A percentile compares a stretch with the other conserved stretches of the same genome.
Conservation (phyloP, 805 yeast species). For the Starmerella bacillaris region DNA sequence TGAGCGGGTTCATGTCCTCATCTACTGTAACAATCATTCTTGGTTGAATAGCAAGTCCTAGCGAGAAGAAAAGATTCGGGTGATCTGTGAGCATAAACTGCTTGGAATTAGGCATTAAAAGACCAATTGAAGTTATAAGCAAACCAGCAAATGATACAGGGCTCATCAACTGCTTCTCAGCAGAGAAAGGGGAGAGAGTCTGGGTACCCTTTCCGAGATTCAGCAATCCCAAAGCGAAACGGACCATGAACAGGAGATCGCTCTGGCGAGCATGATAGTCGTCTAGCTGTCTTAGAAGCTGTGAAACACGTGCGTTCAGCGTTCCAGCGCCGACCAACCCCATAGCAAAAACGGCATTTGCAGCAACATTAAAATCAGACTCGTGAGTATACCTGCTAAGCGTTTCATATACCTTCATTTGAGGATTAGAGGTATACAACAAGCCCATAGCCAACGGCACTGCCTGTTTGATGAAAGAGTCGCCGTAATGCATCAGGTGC, state of each 20-base stretch:
- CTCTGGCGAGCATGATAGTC: slow-evolving; percentile 80
- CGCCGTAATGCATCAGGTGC: slow-evolving; percentile 95
- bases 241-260: slow-evolving; percentile 76
- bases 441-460: slow-evolving; percentile 98
- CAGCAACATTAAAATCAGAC: slow-evolving; percentile 81
- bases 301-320: slow-evolving; percentile 93
- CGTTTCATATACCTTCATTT: slow-evolving; percentile 92
- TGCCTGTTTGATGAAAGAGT: slow-evolving; percentile 71
- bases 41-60: slow-evolving; percentile 80
- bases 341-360: slow-evolving; percentile 89
- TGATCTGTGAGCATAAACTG: slow-evolving; percentile 54
- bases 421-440: slow-evolving; percentile 82
- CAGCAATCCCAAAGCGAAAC: slow-evolving; percentile 86
- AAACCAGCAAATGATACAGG: slow-evolving; percentile 81
- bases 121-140: slow-evolving; percentile 63
- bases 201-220: slow-evolving; percentile 94
- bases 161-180: slow-evolving; percentile 70
- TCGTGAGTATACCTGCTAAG: slow-evolving; percentile 93
- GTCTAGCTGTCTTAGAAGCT: slow-evolving; percentile 83
- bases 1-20: slow-evolving; percentile 74
- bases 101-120: slow-evolving; percentile 53
- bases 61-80: slow-evolving; percentile 67
- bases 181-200: slow-evolving; percentile 73
- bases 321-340: slow-evolving; percentile 98
- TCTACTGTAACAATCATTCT: slow-evolving; percentile 85